Evolutionary conservation across 306 rosid species (phyloP), one percentile per base, ranked within the genome.

Genomic region (Quercus aquifolioides): DNA sequence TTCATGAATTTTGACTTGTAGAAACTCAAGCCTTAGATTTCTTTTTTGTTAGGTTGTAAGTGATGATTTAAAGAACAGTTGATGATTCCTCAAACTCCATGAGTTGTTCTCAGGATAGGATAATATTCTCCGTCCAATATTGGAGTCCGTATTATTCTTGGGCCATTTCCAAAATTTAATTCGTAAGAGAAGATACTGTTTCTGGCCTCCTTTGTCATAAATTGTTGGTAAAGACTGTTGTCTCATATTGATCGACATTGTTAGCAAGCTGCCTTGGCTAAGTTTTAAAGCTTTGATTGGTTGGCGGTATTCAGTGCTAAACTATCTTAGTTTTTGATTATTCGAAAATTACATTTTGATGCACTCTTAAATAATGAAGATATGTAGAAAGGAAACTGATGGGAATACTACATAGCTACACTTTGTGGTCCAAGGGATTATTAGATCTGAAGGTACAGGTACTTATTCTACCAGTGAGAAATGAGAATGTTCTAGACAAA

Each of bases 401-500:
- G 99, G 99, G 74, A 95, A 90, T 84, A 95, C 97, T 58, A 92
- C 98, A 71, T 76, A 92, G 77, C 98, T 95, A 70, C 99, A 92
- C 87, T 95, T 95, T 84, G 99, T 95, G 79, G 99, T 95, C 79
- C 98, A 95, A 86, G 99, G 92, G 93, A 95, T 95, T 71, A 92
- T 92, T 74, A 90, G 95, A 84, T 84, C 98, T 1, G 98, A 95
- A 91, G 97, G 90, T 81, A 84, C 82, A 26, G 86, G 80, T 62
- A 88, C 86, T 69, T 96, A 87, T 69, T 78, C 91, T 51, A 81
- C 84, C 57, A 31, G 33, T 31, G 33, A 31, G 33, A 31, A 88
- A 84, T 21, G 92, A 73, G 63, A 84, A 67, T 80, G 85, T 49
- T 72, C 90, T 78, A 79, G 74, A 77, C 77, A 84, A 81, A 72